Conservation (phyloP, 495 filamentous ascomycete genomes). For the Xylaria flabelliformis region DNA sequence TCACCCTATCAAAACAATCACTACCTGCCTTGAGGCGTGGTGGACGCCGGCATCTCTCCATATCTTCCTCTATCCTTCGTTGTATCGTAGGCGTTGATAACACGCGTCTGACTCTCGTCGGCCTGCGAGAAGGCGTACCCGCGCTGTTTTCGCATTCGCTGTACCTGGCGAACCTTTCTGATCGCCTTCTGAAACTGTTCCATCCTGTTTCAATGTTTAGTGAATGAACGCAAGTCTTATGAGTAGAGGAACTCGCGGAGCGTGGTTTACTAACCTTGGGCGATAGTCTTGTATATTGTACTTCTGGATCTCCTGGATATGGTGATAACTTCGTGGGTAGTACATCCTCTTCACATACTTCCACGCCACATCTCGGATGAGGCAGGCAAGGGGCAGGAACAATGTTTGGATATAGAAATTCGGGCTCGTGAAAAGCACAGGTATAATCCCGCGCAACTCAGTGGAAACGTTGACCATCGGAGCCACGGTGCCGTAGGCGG, state of each 20-base stretch:
- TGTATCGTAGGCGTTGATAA: constrained; percentile 97
- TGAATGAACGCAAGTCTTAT: neutral
- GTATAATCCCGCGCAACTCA: constrained; percentile 86
- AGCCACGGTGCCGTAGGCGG: constrained; percentile 87
- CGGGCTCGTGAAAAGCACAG: constrained; percentile 78
- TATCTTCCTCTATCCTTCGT: constrained; percentile 89
- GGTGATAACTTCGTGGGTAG: constrained; percentile 92
- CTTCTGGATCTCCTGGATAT: constrained; percentile 99
- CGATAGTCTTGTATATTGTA: constrained; percentile 99
- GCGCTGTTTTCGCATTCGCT: constrained; percentile 98
- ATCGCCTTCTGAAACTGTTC: constrained; percentile 99
- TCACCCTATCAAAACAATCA: constrained; percentile 20
- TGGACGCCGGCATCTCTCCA: constrained; percentile 90
- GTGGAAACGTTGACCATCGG: constrained; percentile 81
- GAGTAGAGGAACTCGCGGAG: neutral
- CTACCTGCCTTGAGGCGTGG: constrained; percentile 43
- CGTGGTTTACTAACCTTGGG: constrained; percentile 66
- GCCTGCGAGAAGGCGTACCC: constrained; percentile 98
- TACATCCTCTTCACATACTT: constrained; percentile 96
- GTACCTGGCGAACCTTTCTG: constrained; percentile 96
- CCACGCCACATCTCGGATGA: constrained; percentile 86
- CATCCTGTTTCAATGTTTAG: constrained; percentile 66
- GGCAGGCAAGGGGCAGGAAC: constrained; percentile 79
- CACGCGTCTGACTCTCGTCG: constrained; percentile 90
- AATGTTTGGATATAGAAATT: constrained; percentile 89